Percentiles rank a stretch among this genome's conserved stretches.
Conservation (phyloP, 495 filamentous ascomycete genomes). For the Aspergillus diversus region DNA sequence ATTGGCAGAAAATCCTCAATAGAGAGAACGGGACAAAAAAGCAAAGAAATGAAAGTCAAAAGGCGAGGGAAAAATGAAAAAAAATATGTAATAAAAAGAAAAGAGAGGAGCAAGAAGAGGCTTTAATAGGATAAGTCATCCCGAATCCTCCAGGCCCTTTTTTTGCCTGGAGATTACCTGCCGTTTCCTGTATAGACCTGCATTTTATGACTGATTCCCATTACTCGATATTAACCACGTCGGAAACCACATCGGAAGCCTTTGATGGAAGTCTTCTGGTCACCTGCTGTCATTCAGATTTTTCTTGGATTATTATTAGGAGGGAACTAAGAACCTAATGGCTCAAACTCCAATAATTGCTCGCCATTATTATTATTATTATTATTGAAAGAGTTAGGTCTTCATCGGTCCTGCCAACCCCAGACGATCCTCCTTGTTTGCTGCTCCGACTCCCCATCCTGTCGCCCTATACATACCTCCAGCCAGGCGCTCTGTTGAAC, state of each 20-base stretch:
- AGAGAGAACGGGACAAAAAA: not conserved
- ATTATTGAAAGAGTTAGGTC: not conserved
- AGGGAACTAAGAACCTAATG: not conserved
- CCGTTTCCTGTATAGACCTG: not conserved
- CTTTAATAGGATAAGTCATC: not conserved
- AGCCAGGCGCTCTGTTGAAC: not conserved
- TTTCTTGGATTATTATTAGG: not conserved
- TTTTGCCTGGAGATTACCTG: conserved; percentile 3
- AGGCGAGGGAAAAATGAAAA: not conserved
- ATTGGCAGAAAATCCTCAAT: not conserved
- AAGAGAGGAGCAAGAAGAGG: not conserved
- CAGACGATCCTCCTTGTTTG: conserved; percentile 24
- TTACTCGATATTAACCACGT: conserved; percentile 29
- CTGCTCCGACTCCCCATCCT: conserved; percentile 4
- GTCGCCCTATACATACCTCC: conserved; percentile 2
- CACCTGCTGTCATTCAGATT: not conserved
- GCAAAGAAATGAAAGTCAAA: not conserved
- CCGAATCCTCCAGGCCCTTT: not conserved
- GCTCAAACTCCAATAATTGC: conserved; percentile 1
- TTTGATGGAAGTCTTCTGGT: conserved; percentile 1
- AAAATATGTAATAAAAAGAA: not conserved
- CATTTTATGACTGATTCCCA: conserved; percentile 23
- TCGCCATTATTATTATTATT: not conserved
- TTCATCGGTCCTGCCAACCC: conserved; percentile 12
- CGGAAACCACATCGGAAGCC: conserved; percentile 21